A percentile compares a stretch with the other conserved stretches of the same genome.
phyloP scores from a whole-genome alignment of 805 yeast genomes.

The Groenewaldozyma salmanticensis region DNA sequence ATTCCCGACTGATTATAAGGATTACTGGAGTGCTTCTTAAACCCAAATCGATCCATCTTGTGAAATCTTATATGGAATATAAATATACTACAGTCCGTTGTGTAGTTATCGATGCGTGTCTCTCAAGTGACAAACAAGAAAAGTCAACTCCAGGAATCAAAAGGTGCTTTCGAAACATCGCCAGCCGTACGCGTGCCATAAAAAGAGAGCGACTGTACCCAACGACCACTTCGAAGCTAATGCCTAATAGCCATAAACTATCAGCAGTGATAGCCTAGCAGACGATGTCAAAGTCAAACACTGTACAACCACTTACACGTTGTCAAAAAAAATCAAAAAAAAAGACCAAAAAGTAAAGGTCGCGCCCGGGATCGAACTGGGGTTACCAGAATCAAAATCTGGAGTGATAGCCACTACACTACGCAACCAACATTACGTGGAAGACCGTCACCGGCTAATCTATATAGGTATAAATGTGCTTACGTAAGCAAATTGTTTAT shows the following conservation, averaged over 20 bases:
- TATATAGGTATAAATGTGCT: too few species aligned
- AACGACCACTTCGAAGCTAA: too few species aligned
- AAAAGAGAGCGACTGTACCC: too few species aligned
- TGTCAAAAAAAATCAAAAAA: background rate
- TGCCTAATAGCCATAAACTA: too few species aligned
- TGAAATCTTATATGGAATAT: too few species aligned
- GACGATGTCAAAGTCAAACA: too few species aligned
- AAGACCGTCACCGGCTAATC: too few species aligned
- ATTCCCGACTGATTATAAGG: slow-evolving; percentile 1
- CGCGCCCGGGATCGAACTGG: slow-evolving; percentile 33
- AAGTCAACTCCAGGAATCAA: background rate
- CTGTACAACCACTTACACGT: too few species aligned
- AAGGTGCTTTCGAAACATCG: background rate
- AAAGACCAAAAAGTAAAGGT: slow-evolving; percentile 18
- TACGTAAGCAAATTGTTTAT: too few species aligned
- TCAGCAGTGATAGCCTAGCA: too few species aligned
- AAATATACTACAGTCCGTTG: too few species aligned
- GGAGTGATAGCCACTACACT: slow-evolving; percentile 29
- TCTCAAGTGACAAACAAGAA: background rate
- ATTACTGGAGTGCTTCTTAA: slow-evolving; percentile 2
- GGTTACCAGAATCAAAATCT: slow-evolving; percentile 30
- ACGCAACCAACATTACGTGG: too few species aligned
- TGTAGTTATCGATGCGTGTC: background rate
- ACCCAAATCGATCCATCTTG: slow-evolving; percentile 12
- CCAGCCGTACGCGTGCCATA: background rate